Percentiles rank a stretch among this genome's conserved stretches.
phyloP scores from a whole-genome alignment of 192 early-diverging fungal genomes.

The Coemansia sp. region DNA sequence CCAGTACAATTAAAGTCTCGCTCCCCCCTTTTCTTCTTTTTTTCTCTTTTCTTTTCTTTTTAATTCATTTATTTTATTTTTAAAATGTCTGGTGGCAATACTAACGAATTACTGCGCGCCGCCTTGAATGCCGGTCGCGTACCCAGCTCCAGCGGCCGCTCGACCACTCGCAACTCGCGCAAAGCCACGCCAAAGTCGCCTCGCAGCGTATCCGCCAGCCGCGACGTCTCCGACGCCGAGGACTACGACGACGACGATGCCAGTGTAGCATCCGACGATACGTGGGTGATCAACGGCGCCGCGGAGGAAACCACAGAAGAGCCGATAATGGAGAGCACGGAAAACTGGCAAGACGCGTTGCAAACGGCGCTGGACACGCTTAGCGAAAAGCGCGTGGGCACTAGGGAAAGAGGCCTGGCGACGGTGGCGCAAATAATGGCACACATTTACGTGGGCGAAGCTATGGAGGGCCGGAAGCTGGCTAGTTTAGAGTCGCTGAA shows the following conservation, averaged over 20 bases:
- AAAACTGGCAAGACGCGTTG: constrained; percentile 27
- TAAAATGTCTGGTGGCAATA: constrained; percentile 9
- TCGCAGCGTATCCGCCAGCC: constrained; percentile 16
- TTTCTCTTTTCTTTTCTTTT: background rate
- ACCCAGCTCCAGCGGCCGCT: constrained; percentile 25
- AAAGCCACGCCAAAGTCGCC: constrained; percentile 24
- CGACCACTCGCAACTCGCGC: constrained; percentile 6
- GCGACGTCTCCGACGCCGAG: constrained; percentile 32
- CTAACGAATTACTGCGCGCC: constrained; percentile 28
- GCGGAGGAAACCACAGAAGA: constrained; percentile 5
- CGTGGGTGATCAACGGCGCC: constrained; percentile 15
- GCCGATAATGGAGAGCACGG: background rate
- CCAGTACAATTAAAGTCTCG: background rate
- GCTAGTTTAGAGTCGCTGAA: constrained; percentile 59
- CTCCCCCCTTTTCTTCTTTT: background rate
- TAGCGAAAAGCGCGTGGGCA: constrained; percentile 36
- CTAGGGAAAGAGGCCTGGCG: constrained; percentile 58
- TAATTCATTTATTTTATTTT: constrained; percentile 1
- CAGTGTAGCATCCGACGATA: constrained; percentile 35
- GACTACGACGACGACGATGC: constrained; percentile 10
- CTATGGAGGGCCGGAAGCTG: constrained; percentile 53
- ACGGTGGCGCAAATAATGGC: constrained; percentile 53
- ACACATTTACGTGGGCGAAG: constrained; percentile 56
- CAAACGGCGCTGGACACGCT: constrained; percentile 29
- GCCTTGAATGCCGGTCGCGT: constrained; percentile 19